Conservation (phyloP, 164 flowering plant species). For the Dillenia turbinata region DNA sequence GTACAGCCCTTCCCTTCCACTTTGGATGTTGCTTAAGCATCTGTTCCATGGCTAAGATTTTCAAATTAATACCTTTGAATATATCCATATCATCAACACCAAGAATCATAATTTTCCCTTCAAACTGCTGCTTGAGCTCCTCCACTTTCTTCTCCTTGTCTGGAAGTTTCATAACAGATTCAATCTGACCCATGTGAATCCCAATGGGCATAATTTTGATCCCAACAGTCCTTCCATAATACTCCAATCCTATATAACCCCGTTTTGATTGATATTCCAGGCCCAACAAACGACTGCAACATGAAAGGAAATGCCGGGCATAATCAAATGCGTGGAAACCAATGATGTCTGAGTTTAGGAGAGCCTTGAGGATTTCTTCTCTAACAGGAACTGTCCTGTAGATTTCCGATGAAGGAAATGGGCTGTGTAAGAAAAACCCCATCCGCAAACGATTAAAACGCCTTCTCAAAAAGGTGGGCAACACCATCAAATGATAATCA, state of each 20-base stretch:
- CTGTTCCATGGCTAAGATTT: conserved; percentile 43
- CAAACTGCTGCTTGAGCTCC: conserved; percentile 28
- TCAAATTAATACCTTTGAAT: conserved; percentile 50
- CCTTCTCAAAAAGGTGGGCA: conserved; percentile 50
- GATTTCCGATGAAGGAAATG: conserved; percentile 44
- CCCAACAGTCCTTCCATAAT: conserved; percentile 45
- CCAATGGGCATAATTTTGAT: conserved; percentile 54
- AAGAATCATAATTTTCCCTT: conserved; percentile 32
- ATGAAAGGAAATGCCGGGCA: conserved; percentile 51
- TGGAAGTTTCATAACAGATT: conserved; percentile 30
- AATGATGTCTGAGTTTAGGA: conserved; percentile 42
- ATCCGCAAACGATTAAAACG: conserved; percentile 37
- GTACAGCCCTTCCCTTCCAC: conserved; percentile 40
- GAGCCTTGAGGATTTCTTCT: conserved; percentile 40
- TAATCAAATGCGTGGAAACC: conserved; percentile 59
- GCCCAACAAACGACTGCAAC: conserved; percentile 55
- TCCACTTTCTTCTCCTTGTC: conserved; percentile 26
- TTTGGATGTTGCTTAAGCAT: conserved; percentile 36
- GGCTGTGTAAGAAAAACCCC: conserved; percentile 49
- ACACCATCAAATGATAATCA: conserved; percentile 53
- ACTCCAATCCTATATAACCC: conserved; percentile 49
- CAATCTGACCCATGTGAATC: conserved; percentile 44
- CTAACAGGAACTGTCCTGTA: conserved; percentile 47
- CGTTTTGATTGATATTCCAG: conserved; percentile 44
- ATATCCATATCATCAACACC: conserved; percentile 51